Evolutionary conservation across 1,139 yeast species (phyloP).

Genomic region (Taphrina pruni): DNA sequence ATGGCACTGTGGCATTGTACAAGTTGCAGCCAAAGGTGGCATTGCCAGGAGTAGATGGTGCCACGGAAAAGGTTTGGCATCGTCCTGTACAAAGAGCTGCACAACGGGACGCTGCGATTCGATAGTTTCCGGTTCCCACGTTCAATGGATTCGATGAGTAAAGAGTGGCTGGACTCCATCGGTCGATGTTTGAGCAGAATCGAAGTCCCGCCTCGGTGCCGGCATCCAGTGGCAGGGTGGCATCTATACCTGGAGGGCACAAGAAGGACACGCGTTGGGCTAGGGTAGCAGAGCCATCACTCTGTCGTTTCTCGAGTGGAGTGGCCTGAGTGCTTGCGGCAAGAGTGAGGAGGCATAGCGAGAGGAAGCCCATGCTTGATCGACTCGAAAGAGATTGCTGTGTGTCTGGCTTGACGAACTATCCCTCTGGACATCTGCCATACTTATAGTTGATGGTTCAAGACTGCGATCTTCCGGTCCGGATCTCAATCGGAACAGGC

Average conservation of each 20-base stretch:
- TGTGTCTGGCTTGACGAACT: neutral
- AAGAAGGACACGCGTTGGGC: conserved; percentile 33
- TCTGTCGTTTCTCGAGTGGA: conserved; percentile 30
- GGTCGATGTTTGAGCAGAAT: conserved; percentile 38
- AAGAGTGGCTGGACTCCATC: conserved; percentile 36
- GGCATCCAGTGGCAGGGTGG: conserved; percentile 28
- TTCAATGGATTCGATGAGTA: conserved; percentile 26
- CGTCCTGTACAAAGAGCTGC: conserved; percentile 33
- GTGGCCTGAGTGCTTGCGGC: conserved; percentile 5
- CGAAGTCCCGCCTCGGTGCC: conserved; percentile 34
- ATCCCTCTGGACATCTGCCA: neutral
- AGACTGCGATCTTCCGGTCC: no score
- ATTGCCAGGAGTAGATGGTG: conserved; percentile 37
- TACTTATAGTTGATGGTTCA: neutral
- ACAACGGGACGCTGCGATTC: conserved; percentile 32
- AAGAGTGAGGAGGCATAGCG: conserved; percentile 2
- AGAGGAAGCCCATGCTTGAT: neutral
- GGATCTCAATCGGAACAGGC: neutral
- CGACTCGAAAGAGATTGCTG: neutral
- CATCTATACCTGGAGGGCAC: conserved; percentile 40
- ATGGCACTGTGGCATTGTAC: conserved; percentile 37
- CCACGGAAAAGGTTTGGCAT: conserved; percentile 38
- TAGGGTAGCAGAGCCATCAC: conserved; percentile 28
- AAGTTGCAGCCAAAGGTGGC: conserved; percentile 38
- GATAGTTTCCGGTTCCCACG: conserved; percentile 36